Base-by-base conservation (phyloP, 176 grass and related monocot genomes). In the Tillandsia fasciculata region DNA sequence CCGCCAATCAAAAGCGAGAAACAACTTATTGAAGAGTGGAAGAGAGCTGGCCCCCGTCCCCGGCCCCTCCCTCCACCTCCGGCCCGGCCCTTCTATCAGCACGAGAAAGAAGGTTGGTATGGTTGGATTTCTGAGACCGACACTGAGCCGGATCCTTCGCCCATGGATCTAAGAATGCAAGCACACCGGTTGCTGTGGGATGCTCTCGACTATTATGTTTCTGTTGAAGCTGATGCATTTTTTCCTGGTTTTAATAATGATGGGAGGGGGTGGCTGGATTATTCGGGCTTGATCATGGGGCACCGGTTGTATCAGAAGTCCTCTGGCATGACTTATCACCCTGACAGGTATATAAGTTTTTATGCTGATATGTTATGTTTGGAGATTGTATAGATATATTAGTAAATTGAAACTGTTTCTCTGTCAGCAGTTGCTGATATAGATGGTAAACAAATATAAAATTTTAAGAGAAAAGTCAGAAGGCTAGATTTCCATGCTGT, bases 91-190 rank as follows among this genome's bases (percentile, higher is more conserved):
- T 94, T 93, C 67, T 99, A 99, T 79, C 81, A 74, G 6, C 90
- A 99, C 64, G 95, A 99, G 72, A 99, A 99, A 70, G 82, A 84
- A 83, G 95, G 90, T 10, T 99, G 95, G 95, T 99, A 99, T 84
- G 95, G 95, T 26, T 99, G 95, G 95, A 87, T 99, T 76, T 84
- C 87, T 58, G 90, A 90, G 75, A 84, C 81, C 70, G 90, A 86
- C 14, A 83, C 26, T 17, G 95, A 99, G 72, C 95, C 95, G 0
- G 82, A 83, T 67, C 69, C 84, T n/a, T 85, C 65, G 6, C 83
- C 81, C 1, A 48, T 74, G 65, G 87, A 90, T 80, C 77, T 88
- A 63, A 88, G 95, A 74, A 81, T 52, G 74, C 80, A 85, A 69
- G 95, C 90, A 42, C 90, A 99, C 74, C 58, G 84, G 57, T 77